phyloP scores from a whole-genome alignment of 75 land plant species.

The Cupressus sempervirens region DNA sequence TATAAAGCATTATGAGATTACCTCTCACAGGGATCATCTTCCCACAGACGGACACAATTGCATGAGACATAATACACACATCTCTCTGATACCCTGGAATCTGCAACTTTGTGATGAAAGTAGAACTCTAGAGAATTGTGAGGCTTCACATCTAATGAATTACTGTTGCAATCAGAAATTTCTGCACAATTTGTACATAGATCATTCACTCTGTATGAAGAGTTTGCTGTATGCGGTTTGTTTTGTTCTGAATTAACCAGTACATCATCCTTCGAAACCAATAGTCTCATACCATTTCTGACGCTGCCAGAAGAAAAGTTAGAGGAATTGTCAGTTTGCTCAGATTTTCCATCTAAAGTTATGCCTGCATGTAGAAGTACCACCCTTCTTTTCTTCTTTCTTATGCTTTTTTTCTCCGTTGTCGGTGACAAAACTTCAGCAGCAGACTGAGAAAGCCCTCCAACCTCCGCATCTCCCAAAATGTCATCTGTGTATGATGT shows the following conservation, averaged over 20 bases:
- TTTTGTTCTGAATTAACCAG: neutral
- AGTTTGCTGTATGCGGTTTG: neutral
- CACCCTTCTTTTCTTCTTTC: slow-evolving; percentile 33
- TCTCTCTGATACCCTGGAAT: slow-evolving; percentile 26
- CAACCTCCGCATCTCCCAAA: slow-evolving; percentile 20
- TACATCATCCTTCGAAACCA: neutral
- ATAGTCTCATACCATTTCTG: neutral
- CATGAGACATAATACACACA: slow-evolving; percentile 27
- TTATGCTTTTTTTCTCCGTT: slow-evolving; percentile 20
- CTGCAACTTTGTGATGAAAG: slow-evolving; percentile 34
- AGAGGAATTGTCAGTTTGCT: neutral
- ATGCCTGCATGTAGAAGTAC: slow-evolving; percentile 11
- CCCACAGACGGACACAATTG: slow-evolving; percentile 30
- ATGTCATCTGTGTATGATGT: slow-evolving; percentile 13
- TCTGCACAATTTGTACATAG: slow-evolving; percentile 8
- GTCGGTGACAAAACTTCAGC: slow-evolving; percentile 3
- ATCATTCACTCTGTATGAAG: slow-evolving; percentile 2
- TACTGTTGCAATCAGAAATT: slow-evolving; percentile 4
- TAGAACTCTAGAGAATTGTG: slow-evolving; percentile 19
- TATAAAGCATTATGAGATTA: neutral
- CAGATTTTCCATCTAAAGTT: neutral
- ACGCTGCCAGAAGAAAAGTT: neutral
- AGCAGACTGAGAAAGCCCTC: neutral
- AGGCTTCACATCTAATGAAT: neutral
- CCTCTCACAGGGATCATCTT: slow-evolving; percentile 26